Evolutionary conservation across 192 early-diverging fungal genomes (phyloP), one percentile per base, ranked within the genome.

Genomic region (Entomortierella lignicola): DNA sequence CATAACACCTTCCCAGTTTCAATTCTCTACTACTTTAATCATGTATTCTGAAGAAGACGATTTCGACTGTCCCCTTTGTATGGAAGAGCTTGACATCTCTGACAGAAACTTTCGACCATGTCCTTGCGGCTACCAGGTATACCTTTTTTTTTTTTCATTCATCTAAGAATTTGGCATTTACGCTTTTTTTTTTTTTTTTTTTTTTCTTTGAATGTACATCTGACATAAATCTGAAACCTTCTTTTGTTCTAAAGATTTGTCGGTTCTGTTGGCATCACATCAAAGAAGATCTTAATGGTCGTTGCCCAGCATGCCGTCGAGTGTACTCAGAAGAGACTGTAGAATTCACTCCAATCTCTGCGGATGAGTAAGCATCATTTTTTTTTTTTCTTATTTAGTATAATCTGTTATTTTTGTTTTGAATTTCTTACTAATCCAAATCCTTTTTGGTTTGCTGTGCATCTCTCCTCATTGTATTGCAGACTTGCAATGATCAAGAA

Each of bases 261-360:
- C 91, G 97, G 18, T 99, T 99, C 83, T 99, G 98, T 69, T 98
- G 96, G 93, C 93, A 99, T 82, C 96, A 95, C 69, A 98, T 99
- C 81, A 95, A 95, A 71, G 93, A 98, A 58, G 90, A 96, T 77
- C 87, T 95, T 57, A 98, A 97, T 82, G 92, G 93, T 18, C 89
- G 93, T 29, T 99, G 98, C 75, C 98, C 98, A 30, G 98, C 98
- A 13, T 99, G 98, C 66, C 88, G 98, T n/a, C 85, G 96, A 21
- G 72, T 91, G 4, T 99, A 96, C 61, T 91, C 94, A 8, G 96
- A 98, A 56, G 94, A 99, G 53, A 93, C 84, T 13, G 88, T 94
- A 48, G 92, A 96, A 74, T 96, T 96, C 74, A 92, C 83, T 21
- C 93, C 95, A 27, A 94, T 98, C 54, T 92, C 94, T 4, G 86